phyloP scores from a whole-genome alignment of 192 early-diverging fungal species.

The Coemansia sp. region DNA sequence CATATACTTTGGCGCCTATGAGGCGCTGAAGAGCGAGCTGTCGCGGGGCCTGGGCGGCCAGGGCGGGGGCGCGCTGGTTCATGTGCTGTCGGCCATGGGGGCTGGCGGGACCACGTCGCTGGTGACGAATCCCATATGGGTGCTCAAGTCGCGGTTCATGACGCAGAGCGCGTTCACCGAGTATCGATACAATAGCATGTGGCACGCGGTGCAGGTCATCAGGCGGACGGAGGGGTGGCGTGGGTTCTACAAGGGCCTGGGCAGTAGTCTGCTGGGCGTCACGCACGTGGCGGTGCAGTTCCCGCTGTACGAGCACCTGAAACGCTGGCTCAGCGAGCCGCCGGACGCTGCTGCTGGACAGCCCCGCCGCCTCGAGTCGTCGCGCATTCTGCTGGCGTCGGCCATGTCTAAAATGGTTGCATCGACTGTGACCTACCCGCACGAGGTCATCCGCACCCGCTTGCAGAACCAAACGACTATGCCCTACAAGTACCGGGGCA shows the following conservation, averaged over 20 bases:
- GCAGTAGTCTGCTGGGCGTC: slow-evolving; percentile 87
- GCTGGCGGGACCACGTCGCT: slow-evolving; percentile 76
- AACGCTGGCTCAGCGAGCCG: slow-evolving; percentile 33
- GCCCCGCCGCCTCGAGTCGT: slow-evolving; percentile 32
- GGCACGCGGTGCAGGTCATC: slow-evolving; percentile 79
- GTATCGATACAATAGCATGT: slow-evolving; percentile 80
- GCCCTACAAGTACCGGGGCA: slow-evolving; percentile 78
- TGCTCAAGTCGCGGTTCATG: slow-evolving; percentile 88
- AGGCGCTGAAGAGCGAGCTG: slow-evolving; percentile 64
- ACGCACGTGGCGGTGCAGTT: slow-evolving; percentile 93
- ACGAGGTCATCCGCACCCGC: slow-evolving; percentile 92
- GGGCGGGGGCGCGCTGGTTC: slow-evolving; percentile 44
- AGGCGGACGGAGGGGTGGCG: slow-evolving; percentile 67
- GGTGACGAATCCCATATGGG: slow-evolving; percentile 88
- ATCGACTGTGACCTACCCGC: slow-evolving; percentile 87
- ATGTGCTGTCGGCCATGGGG: slow-evolving; percentile 82
- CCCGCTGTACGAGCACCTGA: slow-evolving; percentile 92
- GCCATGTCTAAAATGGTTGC: slow-evolving; percentile 89
- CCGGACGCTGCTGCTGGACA: neutral
- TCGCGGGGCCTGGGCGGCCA: slow-evolving; percentile 5
- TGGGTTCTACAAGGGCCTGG: slow-evolving; percentile 91
- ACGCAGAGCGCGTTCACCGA: slow-evolving; percentile 72
- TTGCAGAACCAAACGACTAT: slow-evolving; percentile 81
- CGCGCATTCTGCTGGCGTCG: slow-evolving; percentile 74
- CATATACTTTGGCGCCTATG: slow-evolving; percentile 91